Percentiles rank a stretch among this genome's conserved stretches.
Evolutionary conservation across 148 eudicot species (phyloP).

Genomic region (Cornus kousa): DNA sequence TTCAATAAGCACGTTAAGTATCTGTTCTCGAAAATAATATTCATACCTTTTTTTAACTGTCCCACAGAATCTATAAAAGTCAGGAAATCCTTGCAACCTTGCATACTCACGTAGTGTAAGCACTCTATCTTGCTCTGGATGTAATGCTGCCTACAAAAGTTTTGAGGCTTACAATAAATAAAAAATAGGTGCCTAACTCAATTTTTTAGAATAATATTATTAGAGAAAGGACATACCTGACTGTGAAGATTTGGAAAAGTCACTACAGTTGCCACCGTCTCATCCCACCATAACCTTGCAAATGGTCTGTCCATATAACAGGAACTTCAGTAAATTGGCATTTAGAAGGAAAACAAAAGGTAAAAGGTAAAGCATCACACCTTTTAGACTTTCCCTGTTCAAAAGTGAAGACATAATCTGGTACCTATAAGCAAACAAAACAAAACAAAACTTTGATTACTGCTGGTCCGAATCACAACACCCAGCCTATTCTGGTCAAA

Average conservation of each 20-base stretch:
- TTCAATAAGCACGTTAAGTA: background rate
- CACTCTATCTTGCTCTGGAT: conserved; percentile 88
- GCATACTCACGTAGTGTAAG: conserved; percentile 89
- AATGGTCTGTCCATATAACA: conserved; percentile 52
- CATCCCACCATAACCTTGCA: conserved; percentile 98
- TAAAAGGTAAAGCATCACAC: conserved; percentile 26
- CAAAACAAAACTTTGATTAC: conserved; percentile 9
- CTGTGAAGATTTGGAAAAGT: conserved; percentile 55
- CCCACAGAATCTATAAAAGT: conserved; percentile 80
- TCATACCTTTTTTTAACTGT: conserved; percentile 65
- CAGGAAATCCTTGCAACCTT: conserved; percentile 94
- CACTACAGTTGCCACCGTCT: conserved; percentile 66
- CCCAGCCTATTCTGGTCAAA: background rate
- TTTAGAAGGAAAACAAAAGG: background rate
- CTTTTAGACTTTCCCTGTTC: conserved; percentile 86
- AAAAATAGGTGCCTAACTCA: background rate
- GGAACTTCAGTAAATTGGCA: conserved; percentile 1
- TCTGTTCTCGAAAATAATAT: background rate
- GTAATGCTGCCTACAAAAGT: conserved; percentile 51
- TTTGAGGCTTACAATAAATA: conserved; percentile 1
- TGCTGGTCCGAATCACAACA: background rate
- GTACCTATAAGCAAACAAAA: conserved; percentile 46
- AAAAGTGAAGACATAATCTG: conserved; percentile 57
- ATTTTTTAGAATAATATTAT: background rate
- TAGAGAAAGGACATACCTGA: conserved; percentile 39